Percentiles rank a stretch among this genome's conserved stretches.
Conservation (phyloP, 306 rosid genomes). For the Quercus dentata region DNA sequence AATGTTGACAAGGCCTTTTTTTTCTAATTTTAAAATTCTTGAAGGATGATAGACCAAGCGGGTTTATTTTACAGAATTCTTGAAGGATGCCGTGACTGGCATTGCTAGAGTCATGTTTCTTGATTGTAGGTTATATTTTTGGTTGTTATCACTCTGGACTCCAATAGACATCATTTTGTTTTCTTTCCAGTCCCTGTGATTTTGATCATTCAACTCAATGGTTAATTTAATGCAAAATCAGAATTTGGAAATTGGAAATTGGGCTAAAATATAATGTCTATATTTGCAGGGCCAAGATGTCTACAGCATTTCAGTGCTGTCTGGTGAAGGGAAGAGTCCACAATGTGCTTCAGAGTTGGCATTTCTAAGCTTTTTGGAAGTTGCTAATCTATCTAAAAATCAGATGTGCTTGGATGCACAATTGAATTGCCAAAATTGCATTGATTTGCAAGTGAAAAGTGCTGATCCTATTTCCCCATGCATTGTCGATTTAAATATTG, state of each 20-base stretch:
- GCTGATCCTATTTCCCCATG: constrained; percentile 54
- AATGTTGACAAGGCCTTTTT: not conserved
- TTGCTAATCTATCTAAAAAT: constrained; percentile 51
- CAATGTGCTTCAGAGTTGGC: constrained; percentile 52
- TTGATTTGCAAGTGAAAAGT: constrained; percentile 50
- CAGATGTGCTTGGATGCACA: constrained; percentile 42
- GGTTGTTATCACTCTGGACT: not conserved
- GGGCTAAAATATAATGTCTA: not conserved
- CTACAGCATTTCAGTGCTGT: constrained; percentile 54
- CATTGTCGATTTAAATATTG: constrained; percentile 57
- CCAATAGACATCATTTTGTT: not conserved
- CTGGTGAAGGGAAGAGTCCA: constrained; percentile 42
- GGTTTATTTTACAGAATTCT: not conserved
- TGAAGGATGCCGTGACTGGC: not conserved
- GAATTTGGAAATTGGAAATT: constrained; percentile 8
- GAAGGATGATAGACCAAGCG: not conserved
- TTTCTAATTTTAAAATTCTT: not conserved
- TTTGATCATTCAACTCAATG: not conserved
- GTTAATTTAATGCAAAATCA: not conserved
- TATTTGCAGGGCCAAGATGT: constrained; percentile 61
- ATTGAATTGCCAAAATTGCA: constrained; percentile 54
- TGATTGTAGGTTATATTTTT: not conserved
- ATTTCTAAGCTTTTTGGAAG: constrained; percentile 59
- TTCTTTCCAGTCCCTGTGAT: not conserved
- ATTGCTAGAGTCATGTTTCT: not conserved